phyloP scores from a whole-genome alignment of 2,329 filamentous ascomycete genomes.

The Bipolaris cookei region DNA sequence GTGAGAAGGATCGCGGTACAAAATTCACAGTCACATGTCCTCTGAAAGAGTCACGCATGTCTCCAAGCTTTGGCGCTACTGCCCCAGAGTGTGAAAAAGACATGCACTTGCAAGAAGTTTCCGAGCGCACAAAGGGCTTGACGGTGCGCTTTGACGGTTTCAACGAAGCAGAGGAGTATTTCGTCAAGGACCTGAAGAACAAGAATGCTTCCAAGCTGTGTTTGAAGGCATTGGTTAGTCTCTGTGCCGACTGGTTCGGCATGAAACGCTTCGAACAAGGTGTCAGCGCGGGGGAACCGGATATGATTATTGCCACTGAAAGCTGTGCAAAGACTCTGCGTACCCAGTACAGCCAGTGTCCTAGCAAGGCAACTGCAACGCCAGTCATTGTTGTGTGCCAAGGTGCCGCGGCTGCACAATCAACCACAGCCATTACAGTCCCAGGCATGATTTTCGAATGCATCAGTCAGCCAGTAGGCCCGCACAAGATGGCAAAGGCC shows the following conservation, averaged over 20 bases:
- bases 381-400: conserved; percentile 46
- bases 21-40: conserved; percentile 48
- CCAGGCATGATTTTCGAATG: conserved; percentile 46
- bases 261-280: conserved; percentile 35
- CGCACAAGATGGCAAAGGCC: conserved; percentile 49
- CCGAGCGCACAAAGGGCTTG: conserved; percentile 39
- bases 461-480: conserved; percentile 46
- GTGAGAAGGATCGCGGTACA: conserved; percentile 46
- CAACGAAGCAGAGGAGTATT: conserved; percentile 42
- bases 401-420: conserved; percentile 45
- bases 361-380: conserved; percentile 23
- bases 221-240: conserved; percentile 40
- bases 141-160: conserved; percentile 44
- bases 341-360: conserved; percentile 31
- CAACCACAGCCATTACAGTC: conserved; percentile 44
- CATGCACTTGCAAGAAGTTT: conserved; percentile 28
- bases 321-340: conserved; percentile 39
- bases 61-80: conserved; percentile 33
- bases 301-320: conserved; percentile 45
- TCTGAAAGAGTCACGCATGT: conserved; percentile 40
- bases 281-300: conserved; percentile 22
- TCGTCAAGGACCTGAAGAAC: conserved; percentile 40
- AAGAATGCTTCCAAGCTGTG: conserved; percentile 41
- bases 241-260: conserved; percentile 47
- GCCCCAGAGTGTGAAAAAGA: conserved; percentile 34